Evolutionary conservation across 768 basidiomycete species (phyloP), one percentile per base, ranked within the genome.

Genomic region (Albatrellus ellisii): DNA sequence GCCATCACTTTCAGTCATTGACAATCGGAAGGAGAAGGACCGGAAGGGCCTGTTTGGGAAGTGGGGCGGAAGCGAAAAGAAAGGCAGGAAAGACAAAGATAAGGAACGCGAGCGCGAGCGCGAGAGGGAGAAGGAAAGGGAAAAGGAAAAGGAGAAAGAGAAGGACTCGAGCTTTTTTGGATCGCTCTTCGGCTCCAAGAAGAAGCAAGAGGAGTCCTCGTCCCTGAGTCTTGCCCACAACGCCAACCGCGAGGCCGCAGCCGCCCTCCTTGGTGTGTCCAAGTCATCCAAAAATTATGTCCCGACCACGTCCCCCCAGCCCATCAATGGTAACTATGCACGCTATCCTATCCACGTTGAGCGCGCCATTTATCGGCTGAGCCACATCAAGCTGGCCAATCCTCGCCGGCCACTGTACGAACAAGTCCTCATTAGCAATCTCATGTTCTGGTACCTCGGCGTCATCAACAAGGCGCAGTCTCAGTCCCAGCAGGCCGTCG

Each of bases 381-480:
- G 88, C 58, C 95, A 99, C 57, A 99, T 99, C 69, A 99, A 99
- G 61, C 70, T 99, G 34, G 95, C 95, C 17, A 99, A 98, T 62
- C 92, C 95, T 7, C 73, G 95, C 45, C 73, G 95, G 34, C 92
- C 95, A 21, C 69, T 99, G 14, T 98, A 95, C 55, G 95, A 99
- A 65, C 95, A 99, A 61, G 95, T 85, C 41, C 65, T 88, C 44
- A 89, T 87, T 59, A 87, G 83, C 56, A 90, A 90, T 57, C 65
- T 90, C 54, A 95, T 94, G 89, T 98, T 99, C 69, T 99, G 95
- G 95, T 99, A 98, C 58, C 72, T 99, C 27, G 89, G 92, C 10
- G 80, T 97, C 51, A 98, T 97, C 63, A 95, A 97, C 62, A 91
- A 94, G 62, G 75, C 87, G 15, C 81, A 79, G 54, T 72, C 31